phyloP scores from a whole-genome alignment of 192 early-diverging fungal genomes.

The Gigaspora rosea region DNA sequence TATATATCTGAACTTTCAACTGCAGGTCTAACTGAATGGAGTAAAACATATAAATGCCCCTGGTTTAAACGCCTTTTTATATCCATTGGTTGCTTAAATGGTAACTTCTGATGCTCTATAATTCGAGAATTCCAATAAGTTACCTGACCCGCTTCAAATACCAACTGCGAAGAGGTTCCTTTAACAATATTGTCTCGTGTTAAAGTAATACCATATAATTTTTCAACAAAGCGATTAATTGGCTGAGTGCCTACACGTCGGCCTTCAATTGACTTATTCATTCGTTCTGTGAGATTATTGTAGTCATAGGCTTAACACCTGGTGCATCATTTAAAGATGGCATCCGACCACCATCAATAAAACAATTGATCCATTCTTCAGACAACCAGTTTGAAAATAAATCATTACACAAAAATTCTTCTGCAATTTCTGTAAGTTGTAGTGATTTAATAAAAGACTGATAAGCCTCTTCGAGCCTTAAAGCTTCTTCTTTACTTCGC shows the following conservation, averaged over 20 bases:
- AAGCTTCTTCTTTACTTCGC: neutral
- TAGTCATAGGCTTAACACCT: neutral
- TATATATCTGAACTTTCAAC: neutral
- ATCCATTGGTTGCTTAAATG: neutral
- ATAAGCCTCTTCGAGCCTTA: neutral
- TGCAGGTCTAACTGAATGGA: neutral
- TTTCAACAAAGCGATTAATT: neutral
- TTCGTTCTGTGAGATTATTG: constrained; percentile 8
- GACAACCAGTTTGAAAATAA: neutral
- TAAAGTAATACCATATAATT: constrained; percentile 12
- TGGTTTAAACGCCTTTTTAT: neutral
- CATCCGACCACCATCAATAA: neutral
- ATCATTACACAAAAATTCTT: neutral
- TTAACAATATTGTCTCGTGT: neutral
- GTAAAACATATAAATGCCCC: neutral
- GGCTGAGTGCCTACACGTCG: neutral
- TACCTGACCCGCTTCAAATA: neutral
- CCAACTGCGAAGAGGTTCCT: neutral
- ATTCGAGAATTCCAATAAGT: neutral
- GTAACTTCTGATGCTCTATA: neutral
- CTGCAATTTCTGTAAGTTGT: neutral
- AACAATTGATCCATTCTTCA: neutral
- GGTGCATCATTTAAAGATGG: neutral
- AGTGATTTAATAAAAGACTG: constrained; percentile 3
- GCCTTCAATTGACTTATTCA: constrained; percentile 6